Evolutionary conservation across 2,329 filamentous ascomycete species (phyloP).

Genomic region (Trichoderma afroharzianum): DNA sequence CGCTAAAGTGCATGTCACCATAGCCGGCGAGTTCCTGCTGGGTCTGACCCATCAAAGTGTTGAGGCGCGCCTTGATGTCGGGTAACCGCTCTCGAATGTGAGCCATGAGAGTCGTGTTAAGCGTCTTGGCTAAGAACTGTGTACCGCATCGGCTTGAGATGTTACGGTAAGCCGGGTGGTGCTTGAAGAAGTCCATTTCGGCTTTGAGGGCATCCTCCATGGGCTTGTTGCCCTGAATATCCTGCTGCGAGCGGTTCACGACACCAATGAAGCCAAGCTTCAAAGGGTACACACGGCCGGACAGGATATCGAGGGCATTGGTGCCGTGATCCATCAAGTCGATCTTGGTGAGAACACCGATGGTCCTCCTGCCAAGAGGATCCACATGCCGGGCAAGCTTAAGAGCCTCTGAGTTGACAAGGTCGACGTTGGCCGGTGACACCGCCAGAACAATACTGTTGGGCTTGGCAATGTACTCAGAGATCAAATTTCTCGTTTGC

Average conservation of each 20-base stretch:
- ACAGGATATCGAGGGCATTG: slow-evolving; percentile 96
- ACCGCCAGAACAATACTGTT: slow-evolving; percentile 98
- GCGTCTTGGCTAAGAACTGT: slow-evolving; percentile 86
- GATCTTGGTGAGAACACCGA: slow-evolving; percentile 94
- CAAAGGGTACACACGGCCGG: slow-evolving; percentile 90
- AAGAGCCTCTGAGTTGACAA: slow-evolving; percentile 95
- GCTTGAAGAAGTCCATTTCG: slow-evolving; percentile 92
- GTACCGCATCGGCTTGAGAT: slow-evolving; percentile 93
- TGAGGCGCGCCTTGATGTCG: slow-evolving; percentile 95
- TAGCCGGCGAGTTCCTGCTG: slow-evolving; percentile 98
- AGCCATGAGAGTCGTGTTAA: slow-evolving; percentile 92
- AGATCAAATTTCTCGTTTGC: slow-evolving; percentile 92
- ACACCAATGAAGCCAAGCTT: slow-evolving; percentile 98
- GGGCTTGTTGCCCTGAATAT: slow-evolving; percentile 95
- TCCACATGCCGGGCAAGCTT: slow-evolving; percentile 97
- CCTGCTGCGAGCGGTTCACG: slow-evolving; percentile 96
- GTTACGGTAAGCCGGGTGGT: slow-evolving; percentile 95
- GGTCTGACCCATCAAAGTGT: slow-evolving; percentile 99
- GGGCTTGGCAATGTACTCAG: slow-evolving; percentile 97
- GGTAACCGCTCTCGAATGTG: slow-evolving; percentile 94
- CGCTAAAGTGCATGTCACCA: slow-evolving; percentile 94
- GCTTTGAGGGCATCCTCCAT: slow-evolving; percentile 85
- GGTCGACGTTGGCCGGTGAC: slow-evolving; percentile 94
- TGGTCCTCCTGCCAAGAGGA: slow-evolving; percentile 87
- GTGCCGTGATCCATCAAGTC: slow-evolving; percentile 99